These are phyloP conservation scores for Sclerotinia sclerotiorum DNA, from an alignment of 2,329 filamentous ascomycete genomes.

Conservation along the genomic window DNA sequence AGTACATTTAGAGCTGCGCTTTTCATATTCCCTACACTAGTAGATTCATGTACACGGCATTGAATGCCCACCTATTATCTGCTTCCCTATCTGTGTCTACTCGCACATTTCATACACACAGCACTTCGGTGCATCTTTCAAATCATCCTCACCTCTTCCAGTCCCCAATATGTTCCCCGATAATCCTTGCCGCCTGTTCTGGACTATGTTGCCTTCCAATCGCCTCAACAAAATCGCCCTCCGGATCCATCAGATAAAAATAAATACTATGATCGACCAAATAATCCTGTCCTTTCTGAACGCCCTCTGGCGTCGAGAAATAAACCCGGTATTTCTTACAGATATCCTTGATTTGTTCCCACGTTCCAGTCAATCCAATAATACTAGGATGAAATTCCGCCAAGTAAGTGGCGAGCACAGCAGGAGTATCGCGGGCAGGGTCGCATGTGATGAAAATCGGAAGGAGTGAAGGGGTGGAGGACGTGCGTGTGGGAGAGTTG, in stretches of 20 bases:
- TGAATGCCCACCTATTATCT: background rate
- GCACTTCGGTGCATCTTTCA: background rate
- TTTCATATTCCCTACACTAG: background rate
- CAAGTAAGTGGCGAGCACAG: constrained; percentile 81
- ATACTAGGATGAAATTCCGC: constrained; percentile 86
- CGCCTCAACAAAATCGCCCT: constrained; percentile 97
- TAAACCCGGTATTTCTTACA: constrained; percentile 98
- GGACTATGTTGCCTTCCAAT: constrained; percentile 93
- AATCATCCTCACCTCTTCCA: constrained; percentile 51
- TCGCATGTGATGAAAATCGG: constrained; percentile 94
- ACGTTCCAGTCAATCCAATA: constrained; percentile 86
- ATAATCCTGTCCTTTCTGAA: constrained; percentile 93
- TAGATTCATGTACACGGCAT: background rate
- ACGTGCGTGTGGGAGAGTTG: constrained; percentile 40
- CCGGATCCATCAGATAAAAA: constrained; percentile 98
- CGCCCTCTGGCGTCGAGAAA: constrained; percentile 86
- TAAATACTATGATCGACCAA: constrained; percentile 99
- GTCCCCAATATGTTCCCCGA: constrained; percentile 80
- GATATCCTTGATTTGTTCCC: constrained; percentile 88
- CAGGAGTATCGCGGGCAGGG: constrained; percentile 83
- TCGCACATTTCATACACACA: background rate
- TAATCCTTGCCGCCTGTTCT: constrained; percentile 78
- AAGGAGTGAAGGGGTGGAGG: constrained; percentile 50
- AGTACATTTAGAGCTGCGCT: background rate
- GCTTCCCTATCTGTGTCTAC: background rate